Percentiles rank a stretch among this genome's conserved stretches.
Evolutionary conservation across 2,329 filamentous ascomycete species (phyloP).

Genomic region (Phaeosphaeria sp.): DNA sequence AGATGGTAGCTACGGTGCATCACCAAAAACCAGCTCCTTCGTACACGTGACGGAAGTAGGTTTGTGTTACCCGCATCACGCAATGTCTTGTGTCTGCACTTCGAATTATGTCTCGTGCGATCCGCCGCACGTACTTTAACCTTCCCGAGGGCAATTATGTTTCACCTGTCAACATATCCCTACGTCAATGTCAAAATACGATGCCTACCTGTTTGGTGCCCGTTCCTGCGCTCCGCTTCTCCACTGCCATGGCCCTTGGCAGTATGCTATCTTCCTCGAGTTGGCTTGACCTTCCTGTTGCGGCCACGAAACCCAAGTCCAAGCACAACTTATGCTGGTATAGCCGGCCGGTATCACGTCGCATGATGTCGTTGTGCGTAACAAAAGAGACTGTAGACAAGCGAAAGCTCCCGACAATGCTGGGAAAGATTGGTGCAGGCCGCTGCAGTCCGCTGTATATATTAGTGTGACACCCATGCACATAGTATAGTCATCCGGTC

Average conservation of each 20-base stretch:
- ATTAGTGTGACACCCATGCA: background rate
- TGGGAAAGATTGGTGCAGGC: background rate
- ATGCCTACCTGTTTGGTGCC: background rate
- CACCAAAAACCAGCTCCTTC: too few relatives aligned
- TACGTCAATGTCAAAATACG: background rate
- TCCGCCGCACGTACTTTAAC: background rate
- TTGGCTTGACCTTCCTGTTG: constrained; percentile 3
- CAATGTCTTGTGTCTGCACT: background rate
- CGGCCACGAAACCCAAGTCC: background rate
- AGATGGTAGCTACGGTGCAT: too few relatives aligned
- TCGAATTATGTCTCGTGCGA: background rate
- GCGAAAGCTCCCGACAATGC: background rate
- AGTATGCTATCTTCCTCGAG: background rate
- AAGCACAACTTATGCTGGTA: background rate
- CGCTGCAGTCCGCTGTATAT: background rate
- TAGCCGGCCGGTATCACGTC: background rate
- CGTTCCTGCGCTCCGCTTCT: background rate
- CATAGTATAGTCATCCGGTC: background rate
- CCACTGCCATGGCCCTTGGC: constrained; percentile 6
- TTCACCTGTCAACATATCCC: background rate
- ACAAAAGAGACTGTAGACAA: background rate
- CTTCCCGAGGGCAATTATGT: background rate
- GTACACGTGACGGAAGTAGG: too few relatives aligned
- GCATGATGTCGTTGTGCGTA: background rate
- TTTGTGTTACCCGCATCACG: background rate